phyloP scores from a whole-genome alignment of 768 basidiomycete genomes.

The Glaciozyma martinii region DNA sequence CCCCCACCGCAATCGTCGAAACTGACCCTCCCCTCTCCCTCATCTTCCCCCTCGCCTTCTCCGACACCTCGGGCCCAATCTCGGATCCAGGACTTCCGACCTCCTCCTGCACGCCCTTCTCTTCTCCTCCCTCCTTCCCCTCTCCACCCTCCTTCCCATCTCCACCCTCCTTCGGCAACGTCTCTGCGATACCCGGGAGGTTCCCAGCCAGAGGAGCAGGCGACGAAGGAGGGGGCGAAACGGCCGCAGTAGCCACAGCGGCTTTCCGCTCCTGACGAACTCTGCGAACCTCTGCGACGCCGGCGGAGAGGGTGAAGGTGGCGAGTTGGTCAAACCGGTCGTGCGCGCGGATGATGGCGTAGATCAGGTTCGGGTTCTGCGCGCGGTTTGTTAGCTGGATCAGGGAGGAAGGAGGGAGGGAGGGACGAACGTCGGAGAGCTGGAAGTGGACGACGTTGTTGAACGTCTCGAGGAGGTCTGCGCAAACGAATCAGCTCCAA shows the following conservation, averaged over 20 bases:
- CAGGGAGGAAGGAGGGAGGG: not conserved
- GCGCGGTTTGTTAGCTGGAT: slow-evolving; percentile 31
- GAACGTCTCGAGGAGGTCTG: slow-evolving; percentile 65
- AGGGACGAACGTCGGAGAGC: slow-evolving; percentile 42
- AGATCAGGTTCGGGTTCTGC: slow-evolving; percentile 79
- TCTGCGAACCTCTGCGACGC: slow-evolving; percentile 72
- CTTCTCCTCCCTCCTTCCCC: not conserved
- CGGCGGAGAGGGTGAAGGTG: slow-evolving; percentile 79
- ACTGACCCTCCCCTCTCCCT: slow-evolving; percentile 46
- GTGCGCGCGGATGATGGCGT: slow-evolving; percentile 74
- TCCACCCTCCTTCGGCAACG: not conserved
- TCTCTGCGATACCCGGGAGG: not conserved
- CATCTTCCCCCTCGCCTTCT: slow-evolving; percentile 7
- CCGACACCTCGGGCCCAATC: not conserved
- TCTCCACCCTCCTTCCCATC: not conserved
- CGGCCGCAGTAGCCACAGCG: slow-evolving; percentile 18
- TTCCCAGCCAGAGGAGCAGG: not conserved
- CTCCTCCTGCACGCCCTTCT: slow-evolving; percentile 44
- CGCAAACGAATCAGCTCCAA: not conserved
- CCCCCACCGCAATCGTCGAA: slow-evolving; percentile 51
- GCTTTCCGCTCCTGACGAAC: slow-evolving; percentile 16
- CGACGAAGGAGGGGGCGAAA: not conserved
- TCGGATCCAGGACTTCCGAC: slow-evolving; percentile 52
- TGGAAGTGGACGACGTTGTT: slow-evolving; percentile 73
- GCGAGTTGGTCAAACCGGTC: slow-evolving; percentile 81